phyloP scores from a whole-genome alignment of 2,329 filamentous ascomycete genomes.

The Nigrograna mackinnonii region DNA sequence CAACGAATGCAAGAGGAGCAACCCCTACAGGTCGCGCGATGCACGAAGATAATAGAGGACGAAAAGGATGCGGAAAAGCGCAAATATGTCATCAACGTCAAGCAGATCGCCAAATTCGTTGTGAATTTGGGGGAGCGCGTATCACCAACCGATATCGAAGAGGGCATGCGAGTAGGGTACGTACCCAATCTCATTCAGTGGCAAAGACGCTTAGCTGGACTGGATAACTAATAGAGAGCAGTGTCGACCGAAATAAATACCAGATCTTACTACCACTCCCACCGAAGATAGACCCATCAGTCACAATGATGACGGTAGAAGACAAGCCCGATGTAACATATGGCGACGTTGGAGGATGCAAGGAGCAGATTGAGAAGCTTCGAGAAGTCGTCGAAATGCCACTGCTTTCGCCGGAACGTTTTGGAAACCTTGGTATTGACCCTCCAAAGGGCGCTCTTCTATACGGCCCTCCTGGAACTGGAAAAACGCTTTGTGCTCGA shows the following conservation, averaged over 20 bases:
- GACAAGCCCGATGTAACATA: constrained; percentile 99
- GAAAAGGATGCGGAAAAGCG: constrained; percentile 96
- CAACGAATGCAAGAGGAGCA: constrained; percentile 99
- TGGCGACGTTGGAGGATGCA: constrained; percentile 97
- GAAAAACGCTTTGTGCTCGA: constrained; percentile 96
- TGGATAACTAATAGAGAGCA: constrained; percentile 25
- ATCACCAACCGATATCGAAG: constrained; percentile 97
- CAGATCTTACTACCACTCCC: constrained; percentile 96
- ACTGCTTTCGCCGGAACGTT: constrained; percentile 90
- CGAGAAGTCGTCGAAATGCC: constrained; percentile 99
- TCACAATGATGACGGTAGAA: constrained; percentile 99
- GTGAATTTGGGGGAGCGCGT: constrained; percentile 97
- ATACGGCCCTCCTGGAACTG: constrained; percentile 96
- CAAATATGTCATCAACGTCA: constrained; percentile 99
- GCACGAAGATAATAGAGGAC: constrained; percentile 98
- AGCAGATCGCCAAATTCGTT: constrained; percentile 99
- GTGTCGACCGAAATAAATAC: constrained; percentile 97
- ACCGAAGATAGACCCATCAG: constrained; percentile 97
- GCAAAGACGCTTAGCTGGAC: neutral
- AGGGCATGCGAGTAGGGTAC: constrained; percentile 94
- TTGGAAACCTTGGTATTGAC: constrained; percentile 98
- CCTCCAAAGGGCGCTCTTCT: constrained; percentile 96
- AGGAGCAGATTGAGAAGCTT: constrained; percentile 99
- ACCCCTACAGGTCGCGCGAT: constrained; percentile 93
- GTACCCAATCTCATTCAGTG: constrained; percentile 22